Conservation (phyloP, 257 asterid genomes). For the Ilex asprella region DNA sequence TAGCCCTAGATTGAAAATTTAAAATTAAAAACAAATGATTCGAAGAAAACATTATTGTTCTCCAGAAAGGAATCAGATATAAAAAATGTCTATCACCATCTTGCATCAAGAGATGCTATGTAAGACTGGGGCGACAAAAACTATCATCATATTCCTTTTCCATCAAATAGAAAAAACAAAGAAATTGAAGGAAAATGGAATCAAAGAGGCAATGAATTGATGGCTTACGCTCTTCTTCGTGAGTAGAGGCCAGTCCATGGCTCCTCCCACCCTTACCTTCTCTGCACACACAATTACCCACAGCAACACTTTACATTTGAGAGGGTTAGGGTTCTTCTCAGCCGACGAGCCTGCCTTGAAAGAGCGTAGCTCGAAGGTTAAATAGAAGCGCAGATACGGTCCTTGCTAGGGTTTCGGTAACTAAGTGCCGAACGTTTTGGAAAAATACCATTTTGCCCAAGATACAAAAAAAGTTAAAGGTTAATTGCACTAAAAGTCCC, state of each 20-base stretch:
- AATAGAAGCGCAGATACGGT: too few relatives aligned
- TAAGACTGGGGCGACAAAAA: neutral
- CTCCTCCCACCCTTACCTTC: conserved; percentile 1
- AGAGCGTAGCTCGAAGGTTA: too few relatives aligned
- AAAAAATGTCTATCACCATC: neutral
- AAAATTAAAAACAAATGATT: neutral
- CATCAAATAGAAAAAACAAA: neutral
- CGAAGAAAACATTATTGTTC: too few relatives aligned
- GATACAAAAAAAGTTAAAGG: too few relatives aligned
- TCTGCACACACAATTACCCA: neutral
- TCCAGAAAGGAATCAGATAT: neutral
- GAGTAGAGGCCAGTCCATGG: conserved; percentile 27
- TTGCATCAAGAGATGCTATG: neutral
- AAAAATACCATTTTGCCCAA: too few relatives aligned
- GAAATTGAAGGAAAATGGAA: neutral
- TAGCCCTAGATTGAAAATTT: neutral
- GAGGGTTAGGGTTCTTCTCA: conserved; percentile 12
- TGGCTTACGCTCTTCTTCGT: conserved; percentile 29
- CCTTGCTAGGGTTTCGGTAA: too few relatives aligned
- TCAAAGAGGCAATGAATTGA: conserved; percentile 3
- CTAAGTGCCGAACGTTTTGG: too few relatives aligned
- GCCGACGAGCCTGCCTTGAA: neutral
- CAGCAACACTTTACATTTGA: too few relatives aligned
- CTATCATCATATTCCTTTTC: neutral
- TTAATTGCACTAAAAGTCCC: too few relatives aligned